Conservation (phyloP, 2,329 filamentous ascomycete genomes). For the Ceratocystis smalleyi region DNA sequence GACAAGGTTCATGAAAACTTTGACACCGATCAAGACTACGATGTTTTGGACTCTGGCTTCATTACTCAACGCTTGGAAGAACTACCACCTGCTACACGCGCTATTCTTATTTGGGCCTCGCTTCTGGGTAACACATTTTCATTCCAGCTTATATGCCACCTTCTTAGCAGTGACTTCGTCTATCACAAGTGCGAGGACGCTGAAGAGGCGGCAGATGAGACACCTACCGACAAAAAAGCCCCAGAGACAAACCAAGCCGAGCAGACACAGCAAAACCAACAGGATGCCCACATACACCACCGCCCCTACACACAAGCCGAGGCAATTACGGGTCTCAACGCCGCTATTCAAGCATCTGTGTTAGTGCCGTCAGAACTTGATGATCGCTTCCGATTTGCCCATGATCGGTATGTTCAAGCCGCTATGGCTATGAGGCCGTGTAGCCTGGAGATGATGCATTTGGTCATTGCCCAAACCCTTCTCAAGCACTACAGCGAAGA, state of each 20-base stretch:
- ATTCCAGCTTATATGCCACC: slow-evolving; percentile 60
- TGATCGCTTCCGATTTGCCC: slow-evolving; percentile 73
- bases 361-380: slow-evolving; percentile 70
- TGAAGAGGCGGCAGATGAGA: background rate
- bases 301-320: slow-evolving; percentile 44
- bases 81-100: slow-evolving; percentile 55
- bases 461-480: slow-evolving; percentile 67
- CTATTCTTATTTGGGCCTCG: slow-evolving; percentile 74
- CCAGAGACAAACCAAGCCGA: background rate
- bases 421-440: slow-evolving; percentile 54
- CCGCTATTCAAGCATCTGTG: slow-evolving; percentile 63
- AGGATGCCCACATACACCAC: slow-evolving; percentile 19
- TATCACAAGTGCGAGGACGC: slow-evolving; percentile 39
- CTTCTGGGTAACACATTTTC: slow-evolving; percentile 71
- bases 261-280: slow-evolving; percentile 21
- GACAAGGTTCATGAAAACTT: slow-evolving; percentile 80
- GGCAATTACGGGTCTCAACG: slow-evolving; percentile 64
- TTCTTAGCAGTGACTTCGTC: slow-evolving; percentile 61
- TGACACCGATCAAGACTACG: slow-evolving; percentile 59
- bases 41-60: slow-evolving; percentile 69
- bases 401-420: slow-evolving; percentile 73
- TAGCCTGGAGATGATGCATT: slow-evolving; percentile 70
- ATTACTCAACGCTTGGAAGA: slow-evolving; percentile 64
- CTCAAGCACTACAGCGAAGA: slow-evolving; percentile 54
- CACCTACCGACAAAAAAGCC: slow-evolving; percentile 17